Base-by-base conservation (phyloP, 2,329 filamentous ascomycete genomes). In the Colletotrichum sp. region DNA sequence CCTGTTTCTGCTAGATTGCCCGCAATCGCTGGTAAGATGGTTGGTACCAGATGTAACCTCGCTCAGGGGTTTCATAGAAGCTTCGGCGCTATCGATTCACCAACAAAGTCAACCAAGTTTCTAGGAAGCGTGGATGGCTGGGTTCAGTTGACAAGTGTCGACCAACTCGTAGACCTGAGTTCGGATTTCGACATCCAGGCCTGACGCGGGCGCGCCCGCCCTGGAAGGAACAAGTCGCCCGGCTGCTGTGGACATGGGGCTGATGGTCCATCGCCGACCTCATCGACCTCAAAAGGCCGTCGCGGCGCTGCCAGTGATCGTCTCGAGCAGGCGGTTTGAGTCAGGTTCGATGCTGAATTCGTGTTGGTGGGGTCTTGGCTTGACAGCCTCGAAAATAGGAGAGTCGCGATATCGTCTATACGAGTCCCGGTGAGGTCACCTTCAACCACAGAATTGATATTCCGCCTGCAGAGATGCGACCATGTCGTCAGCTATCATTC, bases 1-100 rank as follows among this genome's bases (percentile, higher is more conserved):
- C 27, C 44, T 30, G 63, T 67, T 66, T 75, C 69, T 67, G 29
- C 63, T 75, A 68, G 39, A 64, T 72, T 68, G 63, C 62, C 29
- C 25, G 62, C 63, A 29, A 63, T 13, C 36, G 13, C 15, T 67
- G 61, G n/a, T 32, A 62, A 52, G 49, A 59, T 39, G 68, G 49
- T 59, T 49, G 44, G 44, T 29, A 8, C 59, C 25, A 32, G 29
- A 22, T 71, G 72, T 22, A 65, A 49, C 68, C 61, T 12, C 61
- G 34, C 29, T 64, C 73, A 72, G 63, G 73, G 73, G 73, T 34
- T 30, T 22, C 44, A 30, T n/a, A 63, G 73, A 75, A 68, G 62
- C 69, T 75, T 75, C 34, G 69, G 44, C 69, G 32, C 69, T 75
- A 75, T 68, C 69, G 63, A 72, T 36, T 63, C 59, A 63, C n/a